These are phyloP conservation scores for Tilletia indica DNA, from an alignment of 1,284 basidiomycete species.

Conservation along the genomic window DNA sequence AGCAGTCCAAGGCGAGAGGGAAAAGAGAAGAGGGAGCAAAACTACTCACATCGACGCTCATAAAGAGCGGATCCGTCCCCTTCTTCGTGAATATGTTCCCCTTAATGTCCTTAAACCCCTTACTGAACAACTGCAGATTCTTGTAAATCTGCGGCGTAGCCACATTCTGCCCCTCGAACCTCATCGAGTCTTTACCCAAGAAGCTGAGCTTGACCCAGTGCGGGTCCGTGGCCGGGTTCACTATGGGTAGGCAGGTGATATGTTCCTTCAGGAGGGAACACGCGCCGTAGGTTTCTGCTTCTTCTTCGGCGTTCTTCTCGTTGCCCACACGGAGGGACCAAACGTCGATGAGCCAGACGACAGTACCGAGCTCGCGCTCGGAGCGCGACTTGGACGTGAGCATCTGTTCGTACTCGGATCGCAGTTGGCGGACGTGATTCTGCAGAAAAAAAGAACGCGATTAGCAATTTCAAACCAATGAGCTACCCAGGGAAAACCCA, in stretches of 20 bases:
- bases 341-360: constrained; percentile 55
- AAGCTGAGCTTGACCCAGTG: constrained; percentile 52
- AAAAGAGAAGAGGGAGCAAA: not conserved
- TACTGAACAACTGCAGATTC: constrained; percentile 53
- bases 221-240: constrained; percentile 18
- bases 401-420: constrained; percentile 45
- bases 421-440: constrained; percentile 45
- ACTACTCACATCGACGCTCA: constrained; percentile 26
- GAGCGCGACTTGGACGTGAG: constrained; percentile 48
- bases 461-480: too few species aligned
- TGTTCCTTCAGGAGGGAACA: constrained; percentile 54
- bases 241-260: constrained; percentile 43
- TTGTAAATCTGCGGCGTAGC: constrained; percentile 49
- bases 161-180: constrained; percentile 51
- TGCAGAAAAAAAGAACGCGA: not conserved
- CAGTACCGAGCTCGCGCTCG: constrained; percentile 54
- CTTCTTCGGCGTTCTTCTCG: constrained; percentile 56
- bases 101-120: constrained; percentile 42
- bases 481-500: not conserved
- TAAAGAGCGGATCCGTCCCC: constrained; percentile 85
- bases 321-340: constrained; percentile 55
- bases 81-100: constrained; percentile 78
- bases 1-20: not conserved
- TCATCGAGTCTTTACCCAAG: constrained; percentile 55
- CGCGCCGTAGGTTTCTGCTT: constrained; percentile 55